These are phyloP conservation scores for Podila verticillata DNA, from an alignment of 192 early-diverging fungal genomes.

Conservation along the genomic window DNA sequence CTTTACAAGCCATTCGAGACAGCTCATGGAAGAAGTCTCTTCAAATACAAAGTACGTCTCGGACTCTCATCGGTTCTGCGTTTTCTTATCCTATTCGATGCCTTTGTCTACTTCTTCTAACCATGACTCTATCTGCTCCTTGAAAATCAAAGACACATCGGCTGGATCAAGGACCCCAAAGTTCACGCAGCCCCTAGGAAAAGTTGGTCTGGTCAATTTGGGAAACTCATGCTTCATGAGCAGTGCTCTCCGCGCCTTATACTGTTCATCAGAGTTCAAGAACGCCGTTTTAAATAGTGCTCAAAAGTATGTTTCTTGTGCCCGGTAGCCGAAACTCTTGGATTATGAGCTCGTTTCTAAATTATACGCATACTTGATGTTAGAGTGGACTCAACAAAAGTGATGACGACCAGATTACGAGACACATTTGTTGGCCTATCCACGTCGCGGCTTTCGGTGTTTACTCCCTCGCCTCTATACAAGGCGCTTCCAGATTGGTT, in stretches of 20 bases:
- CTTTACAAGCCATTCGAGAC: constrained; percentile 25
- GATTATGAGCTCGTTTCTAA: neutral
- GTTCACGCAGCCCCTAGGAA: constrained; percentile 30
- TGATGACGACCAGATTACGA: constrained; percentile 15
- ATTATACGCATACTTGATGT: neutral
- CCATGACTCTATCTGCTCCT: neutral
- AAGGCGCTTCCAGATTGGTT: constrained; percentile 40
- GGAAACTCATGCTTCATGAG: constrained; percentile 94
- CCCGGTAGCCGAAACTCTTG: neutral
- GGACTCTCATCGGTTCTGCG: neutral
- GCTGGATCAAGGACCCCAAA: constrained; percentile 10
- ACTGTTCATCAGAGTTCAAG: constrained; percentile 34
- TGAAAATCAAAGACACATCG: constrained; percentile 17
- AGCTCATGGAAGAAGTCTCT: constrained; percentile 36
- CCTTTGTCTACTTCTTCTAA: neutral
- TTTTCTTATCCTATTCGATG: neutral
- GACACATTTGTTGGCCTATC: constrained; percentile 34
- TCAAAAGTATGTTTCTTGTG: constrained; percentile 2
- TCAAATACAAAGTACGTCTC: constrained; percentile 27
- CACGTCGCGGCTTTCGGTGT: constrained; percentile 24
- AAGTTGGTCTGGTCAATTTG: constrained; percentile 77
- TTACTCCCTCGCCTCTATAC: constrained; percentile 25
- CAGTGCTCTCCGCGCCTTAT: constrained; percentile 72
- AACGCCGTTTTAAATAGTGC: constrained; percentile 15
- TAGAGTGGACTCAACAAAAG: constrained; percentile 21